Percentiles rank a stretch among this genome's conserved stretches.
phyloP scores from a whole-genome alignment of 2,329 filamentous ascomycete genomes.

The Sphaceloma murrayae region DNA sequence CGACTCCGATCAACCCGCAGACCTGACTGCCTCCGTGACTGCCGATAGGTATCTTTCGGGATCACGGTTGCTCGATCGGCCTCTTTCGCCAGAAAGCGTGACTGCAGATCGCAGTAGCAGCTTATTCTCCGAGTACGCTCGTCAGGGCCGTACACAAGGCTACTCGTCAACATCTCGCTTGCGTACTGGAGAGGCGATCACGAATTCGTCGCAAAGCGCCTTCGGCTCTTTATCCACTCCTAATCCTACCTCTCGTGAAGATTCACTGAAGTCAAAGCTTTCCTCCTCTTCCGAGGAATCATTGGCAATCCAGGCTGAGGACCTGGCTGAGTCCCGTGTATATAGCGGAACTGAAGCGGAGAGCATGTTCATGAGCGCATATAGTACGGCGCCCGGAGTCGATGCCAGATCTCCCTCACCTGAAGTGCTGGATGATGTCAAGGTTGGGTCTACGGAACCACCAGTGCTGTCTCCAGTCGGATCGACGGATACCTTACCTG shows the following conservation, averaged over 20 bases:
- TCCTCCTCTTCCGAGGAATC: not conserved
- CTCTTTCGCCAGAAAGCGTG: too few relatives aligned
- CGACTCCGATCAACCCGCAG: conserved; percentile 26
- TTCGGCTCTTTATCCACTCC: too few relatives aligned
- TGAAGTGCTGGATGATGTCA: not conserved
- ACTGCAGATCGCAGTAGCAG: too few relatives aligned
- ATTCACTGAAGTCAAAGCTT: too few relatives aligned
- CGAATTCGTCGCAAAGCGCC: too few relatives aligned
- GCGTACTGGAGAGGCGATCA: too few relatives aligned
- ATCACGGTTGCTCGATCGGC: not conserved
- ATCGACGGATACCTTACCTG: not conserved
- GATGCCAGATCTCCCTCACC: not conserved
- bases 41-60: conserved; percentile 10
- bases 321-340: conserved; percentile 48
- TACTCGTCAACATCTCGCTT: not conserved
- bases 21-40: conserved; percentile 24
- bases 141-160: too few relatives aligned
- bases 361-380: conserved; percentile 75
- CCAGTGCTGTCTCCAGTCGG: not conserved
- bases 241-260: too few relatives aligned
- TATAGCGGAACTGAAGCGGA: conserved; percentile 73
- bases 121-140: too few relatives aligned
- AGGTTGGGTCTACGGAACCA: not conserved
- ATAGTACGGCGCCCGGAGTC: conserved; percentile 29
- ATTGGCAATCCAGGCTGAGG: too few relatives aligned